Evolutionary conservation across 805 yeast species (phyloP), one percentile per base, ranked within the genome.

Genomic region (Wickerhamomyces silvicola): DNA sequence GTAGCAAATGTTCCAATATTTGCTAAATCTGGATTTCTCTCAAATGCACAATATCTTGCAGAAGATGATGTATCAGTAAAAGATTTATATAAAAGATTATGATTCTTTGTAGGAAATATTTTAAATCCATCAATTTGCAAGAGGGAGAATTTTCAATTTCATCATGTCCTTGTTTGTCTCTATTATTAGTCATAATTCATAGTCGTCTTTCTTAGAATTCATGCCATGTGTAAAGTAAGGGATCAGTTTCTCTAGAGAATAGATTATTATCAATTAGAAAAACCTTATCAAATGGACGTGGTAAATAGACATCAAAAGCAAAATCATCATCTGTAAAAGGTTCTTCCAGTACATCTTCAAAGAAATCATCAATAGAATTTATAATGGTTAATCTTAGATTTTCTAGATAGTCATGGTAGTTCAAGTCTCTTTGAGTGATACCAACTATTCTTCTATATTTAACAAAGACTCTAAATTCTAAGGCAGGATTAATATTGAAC

Each of bases 381-480:
- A 56, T 52, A 9, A 88, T 52, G 7, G 66, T 60, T 4, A 63
- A 67, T n/a, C 62, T 52, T 24, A 83, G 46, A 0, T 68, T 69
- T 6, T 60, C 67, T 24, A 92, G 61, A 45, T 75, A 92, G 20
- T 74, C 78, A 50, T 88, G 92, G 50, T 72, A 80, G 54, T 88
- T 85, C 50, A 86, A 64, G 53, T 92, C 97, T 33, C 98, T 64
- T 55, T 90, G 98, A 1, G 87, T 68, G 2, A 81, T 75, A 1
- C 82, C 97, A 6, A 88, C 52, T 6, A 92, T 60, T 28, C 62
- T 58, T 4, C 77, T 57, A 33, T 77, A 70, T 35, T 70, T 69
- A 2, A 92, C 83, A 58, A 87, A 92, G 20, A 88, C 75, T 37
- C 99, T 67, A 52, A 92, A 92, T 54, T 92, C 99, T 46, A 87